Evolutionary conservation across 129 eudicot genomes (phyloP), one percentile per base, ranked within the genome.

Genomic region (Ambrosia artemisiifolia): DNA sequence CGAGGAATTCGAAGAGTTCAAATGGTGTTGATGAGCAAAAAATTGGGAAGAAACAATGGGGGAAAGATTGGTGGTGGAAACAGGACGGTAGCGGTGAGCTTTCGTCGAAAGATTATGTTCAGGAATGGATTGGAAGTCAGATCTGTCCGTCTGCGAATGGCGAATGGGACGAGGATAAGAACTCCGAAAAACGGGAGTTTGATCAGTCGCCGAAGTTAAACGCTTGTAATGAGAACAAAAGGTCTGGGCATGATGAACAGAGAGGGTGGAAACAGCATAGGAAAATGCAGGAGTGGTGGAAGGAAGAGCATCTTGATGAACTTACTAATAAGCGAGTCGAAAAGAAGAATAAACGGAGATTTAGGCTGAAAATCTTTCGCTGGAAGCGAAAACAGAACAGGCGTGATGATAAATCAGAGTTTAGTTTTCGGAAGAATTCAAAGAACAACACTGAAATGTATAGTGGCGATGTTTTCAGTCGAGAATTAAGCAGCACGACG

Each of bases 11-110:
- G 2, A 40, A 38, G 6, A 9, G 7, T 51, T 67, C 62, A 71
- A 80, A 66, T 78, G 35, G 33, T 78, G 54, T 65, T 67, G 85
- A 82, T 69, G 87, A 77, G 53, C 64, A 47, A 40, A 60, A 74
- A 32, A 34, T 17, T 7, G 69, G 82, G 28, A 74, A 76, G 59
- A 88, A 90, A 71, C 99, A 88, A 81, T 91, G 97, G 97, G 96
- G 99, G 36, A 95, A 88, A 67, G 99, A 95, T 78, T 95, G 99
- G 99, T 95, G 99, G 99, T 95, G 99, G 99, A 95, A 66, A 65
- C 99, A 95, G 64, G 99, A 93, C 51, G 97, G 91, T 13, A 90
- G 89, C 76, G 97, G 88, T 51, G 99, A 95, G 71, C 76, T 88
- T 53, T 73, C 96, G 17, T 82, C 90, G 50, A 91, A 86, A 79